These are phyloP conservation scores for Hamigera avellanea DNA, from an alignment of 495 filamentous ascomycete genomes.

Conservation along the genomic window DNA sequence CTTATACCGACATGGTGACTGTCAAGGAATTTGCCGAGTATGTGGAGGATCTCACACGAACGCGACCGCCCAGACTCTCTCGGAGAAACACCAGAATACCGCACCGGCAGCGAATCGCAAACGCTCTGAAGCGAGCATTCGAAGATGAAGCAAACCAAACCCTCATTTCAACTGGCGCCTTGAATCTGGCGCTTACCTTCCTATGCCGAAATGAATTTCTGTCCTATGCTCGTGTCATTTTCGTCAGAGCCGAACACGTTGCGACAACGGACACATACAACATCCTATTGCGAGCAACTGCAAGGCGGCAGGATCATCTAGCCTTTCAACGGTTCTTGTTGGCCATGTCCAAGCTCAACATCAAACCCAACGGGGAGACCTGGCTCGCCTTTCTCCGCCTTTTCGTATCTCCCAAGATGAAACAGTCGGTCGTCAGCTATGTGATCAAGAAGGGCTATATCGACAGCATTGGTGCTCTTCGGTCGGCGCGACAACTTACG, in stretches of 20 bases:
- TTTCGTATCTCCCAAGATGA: conserved; percentile 19
- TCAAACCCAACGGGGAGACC: conserved; percentile 30
- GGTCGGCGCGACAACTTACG: conserved; percentile 17
- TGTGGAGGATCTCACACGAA: conserved; percentile 20
- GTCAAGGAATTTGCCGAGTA: conserved; percentile 23
- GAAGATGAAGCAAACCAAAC: conserved; percentile 7
- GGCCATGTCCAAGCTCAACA: conserved; percentile 19
- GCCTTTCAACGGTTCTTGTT: conserved; percentile 20
- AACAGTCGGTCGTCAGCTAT: conserved; percentile 17
- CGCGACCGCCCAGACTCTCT: conserved; percentile 1
- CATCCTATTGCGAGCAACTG: conserved; percentile 26
- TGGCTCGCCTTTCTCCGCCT: conserved; percentile 31
- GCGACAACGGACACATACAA: conserved; percentile 32
- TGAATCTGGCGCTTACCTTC: conserved; percentile 28
- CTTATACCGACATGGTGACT: conserved; percentile 3
- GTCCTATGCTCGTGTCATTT: conserved; percentile 15
- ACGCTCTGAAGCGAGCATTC: conserved; percentile 16
- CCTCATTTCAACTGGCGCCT: conserved; percentile 27
- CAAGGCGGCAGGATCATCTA: conserved; percentile 21
- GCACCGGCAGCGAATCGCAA: conserved; percentile 7
- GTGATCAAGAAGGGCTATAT: conserved; percentile 25
- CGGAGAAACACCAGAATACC: neutral
- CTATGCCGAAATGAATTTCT: conserved; percentile 22
- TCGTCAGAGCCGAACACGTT: conserved; percentile 20
- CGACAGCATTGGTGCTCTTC: conserved; percentile 9